phyloP scores from a whole-genome alignment of 225 moss, liverwort and hornwort species.

The Polytrichum formosum region DNA sequence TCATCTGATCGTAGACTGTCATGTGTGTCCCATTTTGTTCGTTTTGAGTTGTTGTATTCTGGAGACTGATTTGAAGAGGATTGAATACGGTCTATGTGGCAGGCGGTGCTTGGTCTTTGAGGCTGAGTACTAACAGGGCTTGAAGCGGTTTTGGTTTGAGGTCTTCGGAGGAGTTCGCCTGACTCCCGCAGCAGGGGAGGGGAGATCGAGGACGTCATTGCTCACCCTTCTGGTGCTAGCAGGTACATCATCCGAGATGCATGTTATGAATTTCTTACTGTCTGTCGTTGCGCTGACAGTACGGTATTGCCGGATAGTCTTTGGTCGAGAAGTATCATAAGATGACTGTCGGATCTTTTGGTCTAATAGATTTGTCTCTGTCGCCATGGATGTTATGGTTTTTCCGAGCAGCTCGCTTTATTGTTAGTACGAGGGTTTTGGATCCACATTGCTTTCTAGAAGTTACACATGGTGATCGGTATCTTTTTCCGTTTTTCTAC shows the following conservation, averaged over 20 bases:
- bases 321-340: too few relatives aligned
- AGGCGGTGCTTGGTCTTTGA: neutral
- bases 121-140: neutral
- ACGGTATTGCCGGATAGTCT: neutral
- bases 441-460: too few relatives aligned
- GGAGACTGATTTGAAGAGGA: neutral
- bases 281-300: neutral
- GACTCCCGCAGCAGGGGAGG: slow-evolving; percentile 10
- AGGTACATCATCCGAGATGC: neutral
- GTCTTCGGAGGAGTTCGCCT: slow-evolving; percentile 7
- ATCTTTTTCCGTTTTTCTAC: too few relatives aligned
- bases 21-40: neutral
- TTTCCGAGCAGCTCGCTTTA: too few relatives aligned
- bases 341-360: too few relatives aligned
- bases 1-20: neutral
- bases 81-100: neutral
- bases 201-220: slow-evolving; percentile 9
- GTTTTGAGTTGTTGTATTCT: neutral
- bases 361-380: too few relatives aligned
- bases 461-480: too few relatives aligned
- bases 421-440: too few relatives aligned
- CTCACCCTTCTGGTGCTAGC: neutral
- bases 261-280: neutral
- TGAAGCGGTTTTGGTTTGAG: slow-evolving; percentile 4
- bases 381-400: too few relatives aligned